Percentiles rank a stretch among this genome's conserved stretches.
Conservation (phyloP, 139 green algal genomes). For the Chlamydomonas schloesseri region DNA sequence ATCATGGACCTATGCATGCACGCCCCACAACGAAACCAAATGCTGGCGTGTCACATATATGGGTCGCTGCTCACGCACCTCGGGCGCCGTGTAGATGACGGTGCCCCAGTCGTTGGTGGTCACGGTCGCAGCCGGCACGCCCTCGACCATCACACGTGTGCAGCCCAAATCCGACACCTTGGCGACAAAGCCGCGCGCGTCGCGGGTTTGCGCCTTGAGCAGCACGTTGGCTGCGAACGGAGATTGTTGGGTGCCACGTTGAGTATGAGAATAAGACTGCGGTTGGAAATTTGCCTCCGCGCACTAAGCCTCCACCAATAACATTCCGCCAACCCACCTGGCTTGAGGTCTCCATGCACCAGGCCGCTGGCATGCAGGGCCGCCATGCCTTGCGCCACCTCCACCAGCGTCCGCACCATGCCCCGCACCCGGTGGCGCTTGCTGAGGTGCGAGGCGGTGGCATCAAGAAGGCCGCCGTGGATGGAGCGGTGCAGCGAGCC, state of each 20-base stretch:
- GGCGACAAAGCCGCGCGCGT: conserved; percentile 63
- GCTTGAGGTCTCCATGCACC: conserved; percentile 45
- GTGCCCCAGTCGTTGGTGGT: conserved; percentile 29
- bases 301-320: no score
- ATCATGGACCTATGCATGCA: no score
- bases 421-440: conserved; percentile 32
- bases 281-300: no score
- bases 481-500: conserved; percentile 29
- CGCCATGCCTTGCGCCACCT: conserved; percentile 43
- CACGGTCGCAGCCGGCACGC: background rate
- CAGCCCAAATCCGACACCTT: conserved; percentile 83
- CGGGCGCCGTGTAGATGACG: conserved; percentile 41
- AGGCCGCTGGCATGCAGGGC: conserved; percentile 32
- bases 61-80: background rate
- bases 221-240: conserved; percentile 44
- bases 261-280: no score
- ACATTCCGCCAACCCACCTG: no score
- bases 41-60: no score
- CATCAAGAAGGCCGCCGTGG: conserved; percentile 1
- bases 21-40: no score
- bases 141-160: conserved; percentile 2
- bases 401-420: conserved; percentile 27
- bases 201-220: conserved; percentile 36
- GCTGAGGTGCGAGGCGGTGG: background rate
- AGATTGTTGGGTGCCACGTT: background rate